Evolutionary conservation across 495 filamentous ascomycete species (phyloP), one percentile per base, ranked within the genome.

Genomic region (Penicillium psychrofluorescens): DNA sequence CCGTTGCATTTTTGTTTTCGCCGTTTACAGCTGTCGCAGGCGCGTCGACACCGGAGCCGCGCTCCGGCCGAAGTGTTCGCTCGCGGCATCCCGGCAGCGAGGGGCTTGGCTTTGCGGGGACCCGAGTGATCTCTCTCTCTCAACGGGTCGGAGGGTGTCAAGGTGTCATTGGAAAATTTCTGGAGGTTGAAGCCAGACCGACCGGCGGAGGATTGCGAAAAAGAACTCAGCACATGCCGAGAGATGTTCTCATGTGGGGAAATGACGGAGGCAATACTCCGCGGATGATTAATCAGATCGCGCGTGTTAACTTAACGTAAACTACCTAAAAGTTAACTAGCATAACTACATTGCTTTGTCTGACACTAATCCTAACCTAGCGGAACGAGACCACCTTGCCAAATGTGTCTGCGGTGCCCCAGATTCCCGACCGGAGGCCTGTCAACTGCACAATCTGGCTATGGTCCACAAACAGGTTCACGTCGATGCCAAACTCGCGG

Each of bases 1-100:
- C 84, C 84, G 63, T 88, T 84, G 63, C 84, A 87, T 76, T 87
- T 87, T 65, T 87, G 84, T 64, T 88, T 88, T 52, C 85, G 75
- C 42, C 81, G 71, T 67, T 88, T 89, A 68, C 85, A 89, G 54
- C 77, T 83, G 51, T 87, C 81, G 62, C 85, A 89, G 32, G 85
- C 85, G 48, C 64, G 53, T 40, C 64, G 54, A 46, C 64, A 68
- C 22, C 68, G 66, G 35, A 69, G 63, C 4, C 68, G 62, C 13
- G 56, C 58, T 11, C 66, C 62, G 9, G 66, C 53, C 10, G 56
- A 46, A 3, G 60, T 59, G 43, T 52, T 67, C 12, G 61, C 66
- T 37, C 61, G 55, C 51, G 66, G 68, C 68, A 71, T 71, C 8
- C 33, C 43, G 36, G 28, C 30, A 33, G 36, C 16, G 29, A 34